These are phyloP conservation scores for Daedaleopsis nitida DNA, from an alignment of 768 basidiomycete species.

Conservation along the genomic window DNA sequence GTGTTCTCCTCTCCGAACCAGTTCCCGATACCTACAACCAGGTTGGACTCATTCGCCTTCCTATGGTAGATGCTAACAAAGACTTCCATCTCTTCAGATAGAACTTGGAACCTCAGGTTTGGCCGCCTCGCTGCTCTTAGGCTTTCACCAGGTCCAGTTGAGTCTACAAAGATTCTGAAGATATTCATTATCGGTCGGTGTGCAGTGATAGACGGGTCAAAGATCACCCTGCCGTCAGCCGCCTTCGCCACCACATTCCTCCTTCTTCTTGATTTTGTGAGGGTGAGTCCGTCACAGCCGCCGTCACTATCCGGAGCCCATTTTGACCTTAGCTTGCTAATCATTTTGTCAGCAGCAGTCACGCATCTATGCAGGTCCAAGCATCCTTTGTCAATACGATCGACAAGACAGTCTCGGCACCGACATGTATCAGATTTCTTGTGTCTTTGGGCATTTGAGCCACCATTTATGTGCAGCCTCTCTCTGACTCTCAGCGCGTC, in stretches of 20 bases:
- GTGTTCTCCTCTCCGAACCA: neutral
- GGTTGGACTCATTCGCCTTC: no score
- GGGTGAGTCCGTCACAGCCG: no score
- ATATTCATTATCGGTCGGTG: neutral
- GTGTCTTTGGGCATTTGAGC: no score
- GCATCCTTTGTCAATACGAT: no score
- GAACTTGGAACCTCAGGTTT: neutral
- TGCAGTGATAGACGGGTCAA: neutral
- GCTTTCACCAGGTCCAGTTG: neutral
- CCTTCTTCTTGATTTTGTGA: neutral
- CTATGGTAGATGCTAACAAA: neutral
- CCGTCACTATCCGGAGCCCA: no score
- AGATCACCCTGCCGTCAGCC: neutral
- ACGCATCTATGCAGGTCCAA: no score
- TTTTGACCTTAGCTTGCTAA: no score
- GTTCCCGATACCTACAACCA: slow-evolving; percentile 1
- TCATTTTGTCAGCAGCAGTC: no score
- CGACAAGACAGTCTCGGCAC: no score
- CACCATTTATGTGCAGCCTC: no score
- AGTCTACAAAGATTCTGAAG: neutral
- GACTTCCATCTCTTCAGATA: neutral
- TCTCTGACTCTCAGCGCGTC: no score
- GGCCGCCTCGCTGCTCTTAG: neutral
- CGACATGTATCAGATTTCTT: no score
- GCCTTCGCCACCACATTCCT: neutral